A percentile compares a stretch with the other conserved stretches of the same genome.
Conservation (phyloP, 805 yeast species). For the Groenewaldozyma tartarivorans region DNA sequence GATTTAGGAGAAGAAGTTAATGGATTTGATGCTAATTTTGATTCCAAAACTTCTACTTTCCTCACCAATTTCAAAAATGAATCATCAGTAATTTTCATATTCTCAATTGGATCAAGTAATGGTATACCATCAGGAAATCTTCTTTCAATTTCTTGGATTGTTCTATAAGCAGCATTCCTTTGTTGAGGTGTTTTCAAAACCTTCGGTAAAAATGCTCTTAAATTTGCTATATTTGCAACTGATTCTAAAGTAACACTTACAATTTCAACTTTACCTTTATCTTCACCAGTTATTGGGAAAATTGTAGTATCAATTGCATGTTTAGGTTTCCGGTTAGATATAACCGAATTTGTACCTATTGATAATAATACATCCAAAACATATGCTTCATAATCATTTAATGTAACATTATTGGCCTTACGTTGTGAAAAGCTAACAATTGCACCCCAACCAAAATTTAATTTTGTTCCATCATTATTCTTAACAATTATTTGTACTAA, state of each 20-base stretch:
- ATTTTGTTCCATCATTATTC: conserved; percentile 16
- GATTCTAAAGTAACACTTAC: conserved; percentile 81
- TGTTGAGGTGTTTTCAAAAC: conserved; percentile 40
- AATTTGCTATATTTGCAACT: conserved; percentile 63
- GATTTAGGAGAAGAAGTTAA: conserved; percentile 41
- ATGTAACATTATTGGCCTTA: conserved; percentile 31
- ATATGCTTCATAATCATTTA: conserved; percentile 81
- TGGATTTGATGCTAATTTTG: conserved; percentile 63
- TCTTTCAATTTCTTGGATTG: conserved; percentile 68
- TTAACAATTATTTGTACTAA: conserved; percentile 55
- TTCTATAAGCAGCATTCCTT: conserved; percentile 53
- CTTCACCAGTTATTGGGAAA: conserved; percentile 66
- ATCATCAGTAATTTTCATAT: conserved; percentile 81
- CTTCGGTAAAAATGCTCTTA: conserved; percentile 72
- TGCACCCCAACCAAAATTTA: conserved; percentile 95
- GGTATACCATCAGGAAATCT: conserved; percentile 90
- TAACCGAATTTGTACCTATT: conserved; percentile 63
- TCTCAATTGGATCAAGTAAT: conserved; percentile 78
- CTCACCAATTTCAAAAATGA: conserved; percentile 62
- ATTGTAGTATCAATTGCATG: conserved; percentile 79
- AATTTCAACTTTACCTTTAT: conserved; percentile 60
- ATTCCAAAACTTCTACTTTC: conserved; percentile 75
- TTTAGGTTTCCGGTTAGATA: conserved; percentile 64
- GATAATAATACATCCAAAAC: conserved; percentile 78
- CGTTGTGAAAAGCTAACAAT: conserved; percentile 72